Evolutionary conservation across 148 eudicot species (phyloP).

Genomic region (Vaccinium corymbosum): DNA sequence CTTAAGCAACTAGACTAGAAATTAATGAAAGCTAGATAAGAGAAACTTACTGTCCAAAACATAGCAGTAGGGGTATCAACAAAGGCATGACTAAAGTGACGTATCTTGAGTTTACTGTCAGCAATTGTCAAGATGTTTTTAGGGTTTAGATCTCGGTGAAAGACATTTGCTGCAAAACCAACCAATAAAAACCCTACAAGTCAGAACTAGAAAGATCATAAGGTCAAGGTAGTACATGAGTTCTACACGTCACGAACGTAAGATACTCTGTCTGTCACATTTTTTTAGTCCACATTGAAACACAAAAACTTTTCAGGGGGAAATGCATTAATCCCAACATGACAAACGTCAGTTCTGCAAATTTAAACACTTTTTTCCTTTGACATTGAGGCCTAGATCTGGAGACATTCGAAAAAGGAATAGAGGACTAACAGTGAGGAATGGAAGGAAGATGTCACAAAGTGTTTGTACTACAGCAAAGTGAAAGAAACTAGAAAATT

Average conservation of each 20-base stretch:
- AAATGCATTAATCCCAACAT: not conserved
- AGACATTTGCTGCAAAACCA: constrained; percentile 7
- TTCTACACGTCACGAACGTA: not conserved
- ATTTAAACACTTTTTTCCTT: not conserved
- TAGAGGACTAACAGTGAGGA: not conserved
- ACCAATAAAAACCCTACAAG: not conserved
- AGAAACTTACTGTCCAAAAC: not conserved
- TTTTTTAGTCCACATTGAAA: not conserved
- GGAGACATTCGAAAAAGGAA: not conserved
- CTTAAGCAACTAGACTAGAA: not conserved
- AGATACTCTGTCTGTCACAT: not conserved
- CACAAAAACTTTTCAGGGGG: not conserved
- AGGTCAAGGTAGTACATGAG: not conserved
- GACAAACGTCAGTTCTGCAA: not conserved
- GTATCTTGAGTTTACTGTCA: not conserved
- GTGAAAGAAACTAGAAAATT: not conserved
- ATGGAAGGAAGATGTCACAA: not conserved
- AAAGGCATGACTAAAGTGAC: constrained; percentile 7
- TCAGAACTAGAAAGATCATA: not conserved
- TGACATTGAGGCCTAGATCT: not conserved
- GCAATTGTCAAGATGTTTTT: constrained; percentile 1
- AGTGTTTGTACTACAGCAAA: not conserved
- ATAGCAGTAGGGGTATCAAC: not conserved
- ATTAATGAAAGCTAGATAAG: not conserved
- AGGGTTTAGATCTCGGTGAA: constrained; percentile 6